Base-by-base conservation (phyloP, 345 rosid genomes). In the Populus deltoides region DNA sequence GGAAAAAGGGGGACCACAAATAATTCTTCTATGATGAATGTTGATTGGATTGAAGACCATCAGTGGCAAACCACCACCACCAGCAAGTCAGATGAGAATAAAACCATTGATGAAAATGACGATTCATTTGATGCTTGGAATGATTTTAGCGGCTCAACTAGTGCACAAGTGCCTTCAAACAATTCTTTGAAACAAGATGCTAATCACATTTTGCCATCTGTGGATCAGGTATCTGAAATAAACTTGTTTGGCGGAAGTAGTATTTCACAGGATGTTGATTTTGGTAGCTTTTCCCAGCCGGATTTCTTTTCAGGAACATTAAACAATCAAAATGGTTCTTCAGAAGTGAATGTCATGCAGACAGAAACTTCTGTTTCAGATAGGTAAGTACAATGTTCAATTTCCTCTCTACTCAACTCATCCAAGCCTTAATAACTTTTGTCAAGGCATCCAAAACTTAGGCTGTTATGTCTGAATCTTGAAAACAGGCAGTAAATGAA, bases 121-220 rank as follows among this genome's bases (percentile, higher is more conserved):
- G 91, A 88, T 80, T 79, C 90, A 38, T 86, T 90, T 85, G 90
- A 89, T 53, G 74, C 79, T 71, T 91, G 95, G 97, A 87, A 87
- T 84, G 90, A 87, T 89, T 89, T 90, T 82, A 79, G 85, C 62
- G 66, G 89, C 78, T 87, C 94, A 45, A 72, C 76, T 71, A 72
- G 77, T 78, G 75, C 45, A 36, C 83, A 71, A 74, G 80, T 73
- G 78, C 75, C 86, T 71, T 75, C 78, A 43, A 75, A 27, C 49
- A 39, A 70, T 76, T 73, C 82, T 43, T 72, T 53, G 83, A 80
- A 77, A 72, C 80, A 81, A 72, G 80, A 72, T 63, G 80, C 45
- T n/a, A 77, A 68, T 79, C 72, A 29, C 36, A 41, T 59, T 67
- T 68, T 73, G 38, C 74, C 83, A 22, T 81, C 89, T 75, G 31